Base-by-base conservation (phyloP, 116 monocot species). In the Dioscorea cayenensis region DNA sequence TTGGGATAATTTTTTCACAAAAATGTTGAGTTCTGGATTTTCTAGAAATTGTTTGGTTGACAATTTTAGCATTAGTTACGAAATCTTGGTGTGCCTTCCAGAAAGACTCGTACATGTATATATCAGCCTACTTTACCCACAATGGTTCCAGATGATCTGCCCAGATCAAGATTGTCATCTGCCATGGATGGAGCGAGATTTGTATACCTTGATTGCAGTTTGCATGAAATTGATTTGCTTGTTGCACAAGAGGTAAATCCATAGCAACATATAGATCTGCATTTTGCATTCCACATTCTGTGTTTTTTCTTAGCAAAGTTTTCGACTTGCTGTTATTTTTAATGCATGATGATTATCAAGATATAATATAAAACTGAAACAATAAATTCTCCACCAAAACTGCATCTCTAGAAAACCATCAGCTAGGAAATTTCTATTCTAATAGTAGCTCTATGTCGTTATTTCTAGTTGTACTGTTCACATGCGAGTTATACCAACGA, bases 51-150 rank as follows among this genome's bases (percentile, higher is more conserved):
- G 17, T 55, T 16, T 32, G 32, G 32, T 1, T 25, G 25, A 25
- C 17, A 16, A 3, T 52, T 52, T 16, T 14, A 7, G 3, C 52
- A 52, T 16, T 52, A 52, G 18, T 52, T 52, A 18, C 16, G 52
- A 52, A 52, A 62, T 19, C 3, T 62, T 20, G 61, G 61, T 22
- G 5, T 11, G 27, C 14, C 65, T 28, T 75, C 37, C 83, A 90
- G 88, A 76, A 94, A 94, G 77, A 94, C 87, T 68, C 87, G 88
- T 36, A 94, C 94, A 37, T 95, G 91, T 74, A 95, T 95, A 73
- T 84, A 86, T 69, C 86, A 89, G 25, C 84, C 88, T 58, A 88
- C 86, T 19, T 80, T 66, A 38, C 95, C 95, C 68, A 75, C 81
- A 49, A 83, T 95, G 95, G 63, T 79, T 36, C 89, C 91, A 49